Conservation (phyloP, 2,329 filamentous ascomycete species). For the Aspergillus oerlinghausenensis region DNA sequence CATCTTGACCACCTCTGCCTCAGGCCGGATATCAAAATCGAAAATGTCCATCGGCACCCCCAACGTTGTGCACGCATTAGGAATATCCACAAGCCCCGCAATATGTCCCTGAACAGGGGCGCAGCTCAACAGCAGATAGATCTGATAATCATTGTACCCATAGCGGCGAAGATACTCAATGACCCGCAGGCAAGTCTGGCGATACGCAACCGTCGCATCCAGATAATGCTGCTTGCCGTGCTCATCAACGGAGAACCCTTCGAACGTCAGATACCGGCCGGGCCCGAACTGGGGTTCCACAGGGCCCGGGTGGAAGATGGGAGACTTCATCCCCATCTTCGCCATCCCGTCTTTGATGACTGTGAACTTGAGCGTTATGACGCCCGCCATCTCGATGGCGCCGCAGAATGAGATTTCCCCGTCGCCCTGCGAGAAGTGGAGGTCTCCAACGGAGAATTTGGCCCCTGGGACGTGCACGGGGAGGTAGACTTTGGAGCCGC, state of each 20-base stretch:
- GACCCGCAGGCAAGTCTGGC: slow-evolving; percentile 70
- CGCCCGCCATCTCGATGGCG: slow-evolving; percentile 89
- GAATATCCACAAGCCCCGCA: slow-evolving; percentile 85
- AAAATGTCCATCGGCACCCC: slow-evolving; percentile 92
- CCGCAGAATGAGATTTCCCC: slow-evolving; percentile 86
- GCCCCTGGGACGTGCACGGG: slow-evolving; percentile 82
- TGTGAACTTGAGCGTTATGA: slow-evolving; percentile 85
- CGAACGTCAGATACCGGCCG: slow-evolving; percentile 75
- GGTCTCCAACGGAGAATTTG: slow-evolving; percentile 84
- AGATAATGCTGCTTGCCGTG: slow-evolving; percentile 84
- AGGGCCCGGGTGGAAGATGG: slow-evolving; percentile 80
- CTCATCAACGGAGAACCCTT: slow-evolving; percentile 87
- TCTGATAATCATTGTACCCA: slow-evolving; percentile 68
- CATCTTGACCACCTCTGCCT: slow-evolving; percentile 53
- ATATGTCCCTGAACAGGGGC: slow-evolving; percentile 85
- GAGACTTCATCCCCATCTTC: slow-evolving; percentile 71
- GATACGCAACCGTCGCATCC: slow-evolving; percentile 80
- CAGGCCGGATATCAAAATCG: slow-evolving; percentile 81
- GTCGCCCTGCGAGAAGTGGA: slow-evolving; percentile 84
- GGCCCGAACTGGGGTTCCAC: slow-evolving; percentile 86
- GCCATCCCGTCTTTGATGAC: slow-evolving; percentile 78
- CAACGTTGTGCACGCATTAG: slow-evolving; percentile 85
- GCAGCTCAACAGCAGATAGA: slow-evolving; percentile 79
- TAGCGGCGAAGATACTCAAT: slow-evolving; percentile 77
- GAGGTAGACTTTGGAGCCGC: slow-evolving; percentile 77